These are phyloP conservation scores for Mallotus japonicus DNA, from an alignment of 441 rosid species.

Conservation along the genomic window DNA sequence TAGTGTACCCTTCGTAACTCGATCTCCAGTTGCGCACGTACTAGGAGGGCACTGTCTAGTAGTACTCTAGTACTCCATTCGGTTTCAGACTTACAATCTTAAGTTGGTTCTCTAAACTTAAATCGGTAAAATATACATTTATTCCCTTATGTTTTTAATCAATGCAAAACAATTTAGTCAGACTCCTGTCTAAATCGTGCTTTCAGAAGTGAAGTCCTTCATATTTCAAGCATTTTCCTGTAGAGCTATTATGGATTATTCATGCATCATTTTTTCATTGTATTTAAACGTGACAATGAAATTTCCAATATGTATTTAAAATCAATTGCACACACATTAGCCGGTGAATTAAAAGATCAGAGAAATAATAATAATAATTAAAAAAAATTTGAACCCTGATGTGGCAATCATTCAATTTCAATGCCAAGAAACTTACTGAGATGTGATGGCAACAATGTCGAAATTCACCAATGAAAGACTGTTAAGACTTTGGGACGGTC, in stretches of 20 bases:
- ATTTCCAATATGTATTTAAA: background rate
- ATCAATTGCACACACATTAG: background rate
- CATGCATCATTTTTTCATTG: background rate
- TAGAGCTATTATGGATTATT: background rate
- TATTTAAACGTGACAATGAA: background rate
- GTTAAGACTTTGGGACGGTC: conserved; percentile 75
- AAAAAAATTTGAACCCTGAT: background rate
- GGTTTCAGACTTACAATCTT: background rate
- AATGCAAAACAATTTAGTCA: background rate
- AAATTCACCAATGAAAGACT: conserved; percentile 4
- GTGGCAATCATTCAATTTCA: background rate
- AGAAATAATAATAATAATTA: too few species aligned
- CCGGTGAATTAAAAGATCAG: background rate
- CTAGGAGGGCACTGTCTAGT: too few species aligned
- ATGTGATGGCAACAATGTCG: conserved; percentile 1
- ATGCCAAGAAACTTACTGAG: conserved; percentile 15
- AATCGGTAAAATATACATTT: background rate
- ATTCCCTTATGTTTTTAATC: background rate
- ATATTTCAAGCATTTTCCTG: background rate
- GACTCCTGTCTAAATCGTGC: background rate
- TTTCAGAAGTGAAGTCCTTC: background rate
- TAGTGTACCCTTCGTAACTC: background rate
- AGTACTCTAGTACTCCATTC: too few species aligned
- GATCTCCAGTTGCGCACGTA: too few species aligned
- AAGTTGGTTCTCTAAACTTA: background rate